Percentiles rank a stretch among this genome's conserved stretches.
Conservation (phyloP, 768 basidiomycete species). For the Panaeolus papilionaceus region DNA sequence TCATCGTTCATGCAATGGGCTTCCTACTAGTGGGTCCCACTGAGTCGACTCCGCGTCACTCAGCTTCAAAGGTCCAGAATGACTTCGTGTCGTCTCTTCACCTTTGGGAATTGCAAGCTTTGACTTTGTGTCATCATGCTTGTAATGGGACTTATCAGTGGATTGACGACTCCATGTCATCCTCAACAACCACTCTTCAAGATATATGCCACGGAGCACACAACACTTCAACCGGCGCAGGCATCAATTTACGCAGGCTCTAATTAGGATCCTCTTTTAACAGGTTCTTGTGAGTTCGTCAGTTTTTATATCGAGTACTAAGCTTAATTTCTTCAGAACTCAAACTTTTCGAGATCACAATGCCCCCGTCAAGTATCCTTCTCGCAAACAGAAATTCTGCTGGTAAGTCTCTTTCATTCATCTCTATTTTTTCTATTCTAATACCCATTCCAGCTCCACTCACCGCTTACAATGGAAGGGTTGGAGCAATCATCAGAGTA, state of each 20-base stretch:
- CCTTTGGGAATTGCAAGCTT: background rate
- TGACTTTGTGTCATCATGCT: background rate
- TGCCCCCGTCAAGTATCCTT: background rate
- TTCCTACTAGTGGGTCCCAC: background rate
- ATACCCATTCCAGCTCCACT: background rate
- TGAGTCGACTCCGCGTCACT: conserved; percentile 9
- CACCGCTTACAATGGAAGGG: conserved; percentile 16
- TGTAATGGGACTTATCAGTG: background rate
- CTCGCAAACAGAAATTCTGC: background rate
- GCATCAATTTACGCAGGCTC: background rate
- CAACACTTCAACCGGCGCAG: too few relatives aligned
- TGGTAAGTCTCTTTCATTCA: background rate
- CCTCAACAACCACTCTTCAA: too few relatives aligned
- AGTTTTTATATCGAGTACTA: background rate
- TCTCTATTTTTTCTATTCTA: background rate
- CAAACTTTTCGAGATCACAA: background rate
- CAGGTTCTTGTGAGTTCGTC: background rate
- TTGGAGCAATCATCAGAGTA: conserved; percentile 7
- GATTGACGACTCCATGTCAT: background rate
- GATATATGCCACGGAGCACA: too few relatives aligned
- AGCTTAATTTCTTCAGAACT: background rate
- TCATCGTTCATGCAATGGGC: too few relatives aligned
- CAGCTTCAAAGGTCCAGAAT: background rate
- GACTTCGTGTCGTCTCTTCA: background rate
- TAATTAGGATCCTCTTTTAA: background rate